A percentile compares a stretch with the other conserved stretches of the same genome.
Conservation (phyloP, 805 yeast species). For the Soucietia sequanensis region DNA sequence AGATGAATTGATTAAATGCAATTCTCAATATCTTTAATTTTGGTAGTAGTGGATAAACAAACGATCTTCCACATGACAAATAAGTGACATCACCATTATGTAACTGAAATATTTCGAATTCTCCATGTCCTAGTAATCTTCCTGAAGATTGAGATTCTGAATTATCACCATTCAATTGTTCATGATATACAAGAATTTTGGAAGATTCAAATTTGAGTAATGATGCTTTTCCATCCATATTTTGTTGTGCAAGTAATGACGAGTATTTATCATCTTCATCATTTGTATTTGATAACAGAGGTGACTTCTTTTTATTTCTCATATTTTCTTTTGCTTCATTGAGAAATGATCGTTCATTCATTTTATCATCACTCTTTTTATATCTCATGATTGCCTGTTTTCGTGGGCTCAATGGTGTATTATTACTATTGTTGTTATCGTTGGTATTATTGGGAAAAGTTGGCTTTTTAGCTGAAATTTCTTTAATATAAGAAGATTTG, state of each 20-base stretch:
- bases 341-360: slow-evolving; percentile 17
- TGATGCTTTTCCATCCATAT: slow-evolving; percentile 35
- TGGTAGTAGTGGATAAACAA: slow-evolving; percentile 74
- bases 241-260: slow-evolving; percentile 12
- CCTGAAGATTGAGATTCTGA: slow-evolving; percentile 28
- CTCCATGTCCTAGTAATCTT: slow-evolving; percentile 58
- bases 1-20: slow-evolving; percentile 46
- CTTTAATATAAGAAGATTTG: too few relatives aligned
- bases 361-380: slow-evolving; percentile 26
- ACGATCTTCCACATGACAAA: slow-evolving; percentile 61
- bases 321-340: slow-evolving; percentile 29
- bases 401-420: slow-evolving; percentile 36
- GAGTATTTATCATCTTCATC: slow-evolving; percentile 7
- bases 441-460: too few relatives aligned
- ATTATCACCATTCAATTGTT: slow-evolving; percentile 20
- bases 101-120: slow-evolving; percentile 56
- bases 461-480: too few relatives aligned
- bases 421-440: too few relatives aligned
- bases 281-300: not conserved
- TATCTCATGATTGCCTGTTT: slow-evolving; percentile 39
- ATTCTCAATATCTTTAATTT: slow-evolving; percentile 56
- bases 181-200: slow-evolving; percentile 37
- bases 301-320: slow-evolving; percentile 9
- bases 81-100: slow-evolving; percentile 59
- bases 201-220: slow-evolving; percentile 32